Base-by-base conservation (phyloP, 1,284 basidiomycete species). In the Grifola frondosa region DNA sequence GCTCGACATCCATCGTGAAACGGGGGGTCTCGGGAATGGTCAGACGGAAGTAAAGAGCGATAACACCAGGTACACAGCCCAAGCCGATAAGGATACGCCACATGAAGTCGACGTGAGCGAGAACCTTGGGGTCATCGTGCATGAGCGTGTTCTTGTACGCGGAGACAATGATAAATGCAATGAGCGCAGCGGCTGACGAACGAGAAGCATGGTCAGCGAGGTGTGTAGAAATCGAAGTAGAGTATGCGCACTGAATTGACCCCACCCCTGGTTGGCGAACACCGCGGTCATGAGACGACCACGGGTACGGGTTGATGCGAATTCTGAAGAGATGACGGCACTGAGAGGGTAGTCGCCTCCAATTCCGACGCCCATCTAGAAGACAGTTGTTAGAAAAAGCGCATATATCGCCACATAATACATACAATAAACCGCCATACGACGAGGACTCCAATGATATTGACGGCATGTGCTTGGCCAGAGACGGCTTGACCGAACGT, bases 1-100 rank as follows among this genome's bases (percentile, higher is more conserved):
- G 80, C 68, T 91, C 87, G 54, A 93, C 79, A 67, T 92, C 90
- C 84, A 93, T 89, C 42, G 89, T 93, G 77, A 88, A 94, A 52
- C 90, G 86, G 24, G 89, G 80, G 0, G 84, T 87, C 63, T 88
- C 85, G 11, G 84, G 84, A 49, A 88, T 84, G 15, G 83, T 87
- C 12, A 89, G 74, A 52, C 86, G 84, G 76, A 84, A 85, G 69
- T 85, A 88, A 30, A 88, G 75, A 5, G 84, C 84, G 39, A 83
- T 60, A 21, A 69, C 68, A 35, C 75, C 84, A 3, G 86, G 86
- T 16, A 89, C 71, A 36, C 81, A 80, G 30, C 84, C 84, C 30
- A 88, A 69, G 53, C 83, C 83, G 61, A 87, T 81, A 56, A 86
- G 73, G 25, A 86, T 68, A 53, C 84, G 78, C 84, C 84, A 87